A percentile compares a stretch with the other conserved stretches of the same genome.
These are phyloP conservation scores for Leishmania mexicana DNA, from an alignment of 208 protist species.

Conservation along the genomic window DNA sequence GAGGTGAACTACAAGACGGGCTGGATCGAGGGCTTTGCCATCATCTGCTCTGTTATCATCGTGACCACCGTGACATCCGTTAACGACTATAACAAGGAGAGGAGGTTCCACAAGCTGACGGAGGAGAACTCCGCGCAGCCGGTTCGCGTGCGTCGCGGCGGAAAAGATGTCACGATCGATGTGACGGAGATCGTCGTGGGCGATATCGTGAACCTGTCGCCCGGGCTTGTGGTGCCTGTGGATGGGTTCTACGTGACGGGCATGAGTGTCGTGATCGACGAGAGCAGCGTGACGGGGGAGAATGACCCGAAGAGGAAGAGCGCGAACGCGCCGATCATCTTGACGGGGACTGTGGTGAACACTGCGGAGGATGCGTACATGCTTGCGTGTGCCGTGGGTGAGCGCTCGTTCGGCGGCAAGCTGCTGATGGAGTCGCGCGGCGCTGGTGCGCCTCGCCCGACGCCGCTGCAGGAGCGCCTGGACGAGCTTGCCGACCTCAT, in stretches of 20 bases:
- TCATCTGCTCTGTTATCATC: slow-evolving; percentile 95
- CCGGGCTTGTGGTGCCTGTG: slow-evolving; percentile 92
- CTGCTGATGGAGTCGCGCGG: slow-evolving; percentile 80
- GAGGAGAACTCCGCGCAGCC: slow-evolving; percentile 89
- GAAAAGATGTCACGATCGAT: slow-evolving; percentile 77
- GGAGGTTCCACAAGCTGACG: slow-evolving; percentile 95
- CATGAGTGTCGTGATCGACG: slow-evolving; percentile 86
- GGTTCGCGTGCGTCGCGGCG: slow-evolving; percentile 91
- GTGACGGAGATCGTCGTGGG: slow-evolving; percentile 95
- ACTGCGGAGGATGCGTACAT: slow-evolving; percentile 88
- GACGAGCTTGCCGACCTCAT: slow-evolving; percentile 89
- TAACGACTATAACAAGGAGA: slow-evolving; percentile 96
- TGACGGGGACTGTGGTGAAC: slow-evolving; percentile 90
- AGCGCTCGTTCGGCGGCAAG: slow-evolving; percentile 90
- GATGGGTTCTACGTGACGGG: slow-evolving; percentile 93
- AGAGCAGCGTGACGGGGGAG: slow-evolving; percentile 95
- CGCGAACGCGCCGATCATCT: slow-evolving; percentile 71
- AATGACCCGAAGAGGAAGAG: slow-evolving; percentile 86
- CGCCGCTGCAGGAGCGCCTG: slow-evolving; percentile 95
- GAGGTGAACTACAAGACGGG: slow-evolving; percentile 78
- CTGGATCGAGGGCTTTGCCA: slow-evolving; percentile 97
- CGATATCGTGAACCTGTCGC: slow-evolving; percentile 91
- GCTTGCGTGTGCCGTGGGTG: slow-evolving; percentile 93
- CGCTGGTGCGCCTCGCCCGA: slow-evolving; percentile 53
- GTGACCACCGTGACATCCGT: slow-evolving; percentile 93